phyloP scores from a whole-genome alignment of 2,329 filamentous ascomycete genomes.

The Verticillium dahliae region DNA sequence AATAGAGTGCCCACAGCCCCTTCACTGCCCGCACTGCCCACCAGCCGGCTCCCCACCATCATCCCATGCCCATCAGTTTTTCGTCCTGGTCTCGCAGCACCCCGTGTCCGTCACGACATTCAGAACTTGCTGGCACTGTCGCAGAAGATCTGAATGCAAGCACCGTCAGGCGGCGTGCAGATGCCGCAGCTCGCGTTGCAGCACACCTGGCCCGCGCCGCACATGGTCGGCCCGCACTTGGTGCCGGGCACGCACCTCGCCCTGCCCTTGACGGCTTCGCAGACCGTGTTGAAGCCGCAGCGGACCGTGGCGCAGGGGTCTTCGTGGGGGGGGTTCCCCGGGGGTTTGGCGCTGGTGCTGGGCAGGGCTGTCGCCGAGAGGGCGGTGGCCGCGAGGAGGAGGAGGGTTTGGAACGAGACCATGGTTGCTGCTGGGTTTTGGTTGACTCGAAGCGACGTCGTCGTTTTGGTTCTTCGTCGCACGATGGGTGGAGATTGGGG shows the following conservation, averaged over 20 bases:
- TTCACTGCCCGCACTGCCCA: too few species aligned
- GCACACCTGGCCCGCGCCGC: slow-evolving; percentile 8
- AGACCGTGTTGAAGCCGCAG: background rate
- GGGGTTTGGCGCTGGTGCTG: background rate
- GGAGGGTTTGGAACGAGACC: background rate
- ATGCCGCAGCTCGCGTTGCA: slow-evolving; percentile 17
- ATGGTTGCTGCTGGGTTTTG: background rate
- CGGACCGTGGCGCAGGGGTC: background rate
- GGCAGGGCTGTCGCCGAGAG: background rate
- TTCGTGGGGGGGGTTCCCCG: background rate
- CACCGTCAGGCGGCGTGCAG: slow-evolving; percentile 10
- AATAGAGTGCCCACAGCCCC: too few species aligned
- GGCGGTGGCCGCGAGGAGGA: background rate
- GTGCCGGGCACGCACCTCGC: background rate
- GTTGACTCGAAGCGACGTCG: background rate
- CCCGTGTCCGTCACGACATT: background rate
- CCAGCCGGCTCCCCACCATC: too few species aligned
- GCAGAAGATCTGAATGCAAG: slow-evolving; percentile 13
- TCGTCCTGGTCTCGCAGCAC: too few species aligned
- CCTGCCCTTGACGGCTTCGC: background rate
- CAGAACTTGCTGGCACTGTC: background rate
- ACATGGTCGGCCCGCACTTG: slow-evolving; percentile 13
- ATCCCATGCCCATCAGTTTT: too few species aligned
- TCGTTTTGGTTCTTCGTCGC: too few species aligned
- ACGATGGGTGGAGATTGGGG: too few species aligned